These are phyloP conservation scores for Stentor roeselii DNA, from an alignment of 73 alveolate species.

Conservation along the genomic window DNA sequence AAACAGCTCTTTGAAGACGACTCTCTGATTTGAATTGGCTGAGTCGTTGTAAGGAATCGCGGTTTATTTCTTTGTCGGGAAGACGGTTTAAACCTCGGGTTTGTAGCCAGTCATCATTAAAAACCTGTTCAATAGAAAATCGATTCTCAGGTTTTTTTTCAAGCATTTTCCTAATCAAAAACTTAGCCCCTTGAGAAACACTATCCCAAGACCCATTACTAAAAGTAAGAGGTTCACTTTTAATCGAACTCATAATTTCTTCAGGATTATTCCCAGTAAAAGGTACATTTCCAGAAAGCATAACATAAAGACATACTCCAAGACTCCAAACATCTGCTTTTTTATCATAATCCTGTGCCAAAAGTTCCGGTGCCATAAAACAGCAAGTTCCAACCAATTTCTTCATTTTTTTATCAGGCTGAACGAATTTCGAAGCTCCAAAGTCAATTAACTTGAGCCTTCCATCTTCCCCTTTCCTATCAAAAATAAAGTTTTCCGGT, in stretches of 20 bases:
- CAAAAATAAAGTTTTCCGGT: conserved; percentile 23
- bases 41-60: neutral
- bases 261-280: neutral
- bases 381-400: neutral
- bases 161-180: neutral
- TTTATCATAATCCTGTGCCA: neutral
- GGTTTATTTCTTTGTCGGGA: neutral
- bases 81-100: neutral
- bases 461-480: neutral
- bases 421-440: neutral
- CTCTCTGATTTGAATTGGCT: neutral
- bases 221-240: neutral
- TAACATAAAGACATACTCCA: conserved; percentile 17
- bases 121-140: neutral
- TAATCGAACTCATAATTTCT: neutral
- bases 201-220: neutral
- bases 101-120: neutral
- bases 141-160: neutral
- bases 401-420: neutral
- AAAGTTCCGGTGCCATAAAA: conserved; percentile 20
- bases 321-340: conserved; percentile 21
- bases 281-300: conserved; percentile 11
- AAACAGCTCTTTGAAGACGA: neutral
- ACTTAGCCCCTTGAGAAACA: neutral
- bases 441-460: neutral